These are phyloP conservation scores for Saccharomyces kudriavzevii DNA, from an alignment of 805 yeast genomes.

Conservation along the genomic window DNA sequence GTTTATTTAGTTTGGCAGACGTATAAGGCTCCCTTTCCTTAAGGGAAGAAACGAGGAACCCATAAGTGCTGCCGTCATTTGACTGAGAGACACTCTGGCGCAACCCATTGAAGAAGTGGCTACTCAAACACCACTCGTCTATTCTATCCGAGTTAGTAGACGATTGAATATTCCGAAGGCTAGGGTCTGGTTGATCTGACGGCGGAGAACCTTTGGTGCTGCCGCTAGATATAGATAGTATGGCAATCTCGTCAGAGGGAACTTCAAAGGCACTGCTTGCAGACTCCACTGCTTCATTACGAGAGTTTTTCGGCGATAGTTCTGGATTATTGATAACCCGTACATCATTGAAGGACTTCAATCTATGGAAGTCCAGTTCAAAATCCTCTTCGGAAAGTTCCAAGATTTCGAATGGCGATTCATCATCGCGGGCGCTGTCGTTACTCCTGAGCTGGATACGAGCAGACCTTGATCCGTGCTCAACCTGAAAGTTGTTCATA, in stretches of 20 bases:
- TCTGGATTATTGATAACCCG: conserved; percentile 15
- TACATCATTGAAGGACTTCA: conserved; percentile 8
- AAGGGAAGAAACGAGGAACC: background rate
- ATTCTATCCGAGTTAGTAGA: conserved; percentile 15
- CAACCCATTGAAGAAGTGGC: conserved; percentile 3
- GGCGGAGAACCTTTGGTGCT: conserved; percentile 2
- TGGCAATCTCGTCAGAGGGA: conserved; percentile 15
- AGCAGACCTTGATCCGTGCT: background rate
- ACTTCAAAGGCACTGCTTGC: conserved; percentile 7
- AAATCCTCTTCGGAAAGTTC: background rate
- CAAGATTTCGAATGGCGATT: background rate
- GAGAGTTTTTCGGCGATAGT: conserved; percentile 1
- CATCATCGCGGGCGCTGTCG: background rate
- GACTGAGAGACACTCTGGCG: background rate
- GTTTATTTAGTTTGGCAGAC: conserved; percentile 3
- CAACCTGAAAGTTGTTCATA: background rate
- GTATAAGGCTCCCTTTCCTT: conserved; percentile 3
- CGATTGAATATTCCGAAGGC: conserved; percentile 1
- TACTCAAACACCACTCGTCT: conserved; percentile 21
- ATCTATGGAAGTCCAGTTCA: conserved; percentile 1
- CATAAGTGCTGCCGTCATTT: background rate
- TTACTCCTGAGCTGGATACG: background rate
- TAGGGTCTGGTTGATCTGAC: background rate
- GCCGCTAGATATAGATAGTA: conserved; percentile 14
- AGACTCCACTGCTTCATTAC: background rate